These are phyloP conservation scores for Cladophialophora chaetospira DNA, from an alignment of 2,329 filamentous ascomycete genomes.

Conservation along the genomic window DNA sequence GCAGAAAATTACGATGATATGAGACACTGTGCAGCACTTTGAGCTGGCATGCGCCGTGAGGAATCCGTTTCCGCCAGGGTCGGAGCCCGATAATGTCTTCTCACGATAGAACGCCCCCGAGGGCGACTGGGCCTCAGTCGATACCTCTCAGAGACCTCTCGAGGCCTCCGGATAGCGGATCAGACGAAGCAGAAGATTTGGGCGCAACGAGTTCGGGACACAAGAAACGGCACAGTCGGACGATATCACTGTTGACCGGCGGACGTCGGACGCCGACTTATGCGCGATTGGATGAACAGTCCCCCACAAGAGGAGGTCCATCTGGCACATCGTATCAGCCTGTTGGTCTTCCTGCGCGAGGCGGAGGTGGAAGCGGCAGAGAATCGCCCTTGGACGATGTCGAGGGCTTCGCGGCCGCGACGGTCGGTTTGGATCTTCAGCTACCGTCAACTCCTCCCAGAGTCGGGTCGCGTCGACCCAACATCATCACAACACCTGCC, in stretches of 20 bases:
- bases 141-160: slow-evolving; percentile 72
- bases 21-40: not conserved
- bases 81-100: slow-evolving; percentile 28
- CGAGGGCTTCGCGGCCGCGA: slow-evolving; percentile 46
- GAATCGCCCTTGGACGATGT: slow-evolving; percentile 43
- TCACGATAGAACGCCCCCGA: slow-evolving; percentile 31
- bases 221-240: slow-evolving; percentile 38
- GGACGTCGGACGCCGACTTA: slow-evolving; percentile 42
- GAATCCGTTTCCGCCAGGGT: not conserved
- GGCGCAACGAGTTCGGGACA: slow-evolving; percentile 34
- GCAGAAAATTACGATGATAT: no score
- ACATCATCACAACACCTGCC: slow-evolving; percentile 35
- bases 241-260: slow-evolving; percentile 50
- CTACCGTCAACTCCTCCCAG: slow-evolving; percentile 32
- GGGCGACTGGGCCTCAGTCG: slow-evolving; percentile 45
- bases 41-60: slow-evolving; percentile 1
- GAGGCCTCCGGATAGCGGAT: slow-evolving; percentile 39
- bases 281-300: slow-evolving; percentile 29
- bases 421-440: slow-evolving; percentile 46
- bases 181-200: slow-evolving; percentile 35
- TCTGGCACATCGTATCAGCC: slow-evolving; percentile 3
- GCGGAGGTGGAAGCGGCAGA: slow-evolving; percentile 38
- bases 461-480: slow-evolving; percentile 28
- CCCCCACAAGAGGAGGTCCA: slow-evolving; percentile 28
- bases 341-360: slow-evolving; percentile 12